Evolutionary conservation across 106 monocot species (phyloP), one percentile per base, ranked within the genome.

Genomic region (Phalaenopsis aphrodite): DNA sequence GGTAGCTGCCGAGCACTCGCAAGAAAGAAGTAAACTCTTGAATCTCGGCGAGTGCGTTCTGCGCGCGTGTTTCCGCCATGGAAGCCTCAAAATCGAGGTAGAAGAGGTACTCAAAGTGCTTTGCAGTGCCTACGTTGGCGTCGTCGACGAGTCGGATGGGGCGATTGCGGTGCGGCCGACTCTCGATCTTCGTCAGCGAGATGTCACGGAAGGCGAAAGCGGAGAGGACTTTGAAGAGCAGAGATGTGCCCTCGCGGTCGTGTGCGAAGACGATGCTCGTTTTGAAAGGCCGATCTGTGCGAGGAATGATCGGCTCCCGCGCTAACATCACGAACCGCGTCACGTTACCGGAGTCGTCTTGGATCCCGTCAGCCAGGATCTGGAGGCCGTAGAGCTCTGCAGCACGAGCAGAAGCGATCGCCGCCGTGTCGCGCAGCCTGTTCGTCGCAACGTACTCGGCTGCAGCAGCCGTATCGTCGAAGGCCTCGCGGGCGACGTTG

Each of bases 121-220:
- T 88, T 1, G 82, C 77, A 1, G 88, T 85, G 21, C 87, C 85
- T 41, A 80, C 81, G 46, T 84, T 84, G 58, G 85, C 86, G 49
- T 86, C 86, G 47, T 88, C 88, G 14, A 84, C 84, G n/a, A 86
- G 79, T 23, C 89, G 73, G 18, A 86, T 79, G 21, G 86, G 86
- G 19, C 86, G 65, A 82, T 86, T 83, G 1, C 88, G 83, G 61
- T 88, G 88, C 19, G 88, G 88, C 39, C 88, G 72, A 80, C 84
- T 84, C 80, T 88, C 88, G 37, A 88, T 88, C 83, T 88, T 88
- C 1, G 83, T 88, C 36, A 88, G 78, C 49, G 80, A 85, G 38
- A 88, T 88, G 75, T 88, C 78, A 48, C 88, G 67, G 80, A 88
- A 88, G 24, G 88, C 88, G 47, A 88, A 88, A 5, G 85, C 88